Evolutionary conservation across 208 protist species (phyloP).

Genomic region (Leishmania guyanensis): DNA sequence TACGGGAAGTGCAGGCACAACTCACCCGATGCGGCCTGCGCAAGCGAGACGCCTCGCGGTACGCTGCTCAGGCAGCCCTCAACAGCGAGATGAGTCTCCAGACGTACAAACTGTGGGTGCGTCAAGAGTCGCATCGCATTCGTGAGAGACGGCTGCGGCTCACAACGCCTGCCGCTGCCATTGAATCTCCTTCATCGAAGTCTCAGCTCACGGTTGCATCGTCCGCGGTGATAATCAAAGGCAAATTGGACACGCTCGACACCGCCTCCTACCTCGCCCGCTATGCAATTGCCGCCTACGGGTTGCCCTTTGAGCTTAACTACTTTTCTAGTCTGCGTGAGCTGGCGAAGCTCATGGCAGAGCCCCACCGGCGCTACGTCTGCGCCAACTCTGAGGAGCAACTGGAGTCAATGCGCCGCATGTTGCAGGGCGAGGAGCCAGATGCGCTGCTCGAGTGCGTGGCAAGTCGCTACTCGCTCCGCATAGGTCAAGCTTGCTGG

Average conservation of each 20-base stretch:
- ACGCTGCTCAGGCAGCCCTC: conserved; percentile 15
- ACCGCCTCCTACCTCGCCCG: conserved; percentile 54
- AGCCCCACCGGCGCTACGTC: conserved; percentile 69
- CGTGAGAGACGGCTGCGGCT: conserved; percentile 15
- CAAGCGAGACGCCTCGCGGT: conserved; percentile 22
- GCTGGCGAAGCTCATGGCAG: conserved; percentile 46
- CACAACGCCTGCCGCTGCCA: neutral
- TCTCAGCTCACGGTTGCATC: conserved; percentile 9
- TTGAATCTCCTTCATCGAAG: neutral
- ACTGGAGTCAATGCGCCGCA: conserved; percentile 70
- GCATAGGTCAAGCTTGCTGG: conserved; percentile 52
- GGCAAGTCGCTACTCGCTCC: conserved; percentile 55
- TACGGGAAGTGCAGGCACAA: conserved; percentile 46
- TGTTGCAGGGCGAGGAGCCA: conserved; percentile 63
- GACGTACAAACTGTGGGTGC: conserved; percentile 27
- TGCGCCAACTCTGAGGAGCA: conserved; percentile 71
- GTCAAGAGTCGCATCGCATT: conserved; percentile 20
- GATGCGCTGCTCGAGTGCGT: conserved; percentile 69
- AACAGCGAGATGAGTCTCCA: conserved; percentile 28
- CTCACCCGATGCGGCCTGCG: conserved; percentile 38
- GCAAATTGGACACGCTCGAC: conserved; percentile 33
- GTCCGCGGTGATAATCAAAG: conserved; percentile 18
- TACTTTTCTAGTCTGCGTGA: conserved; percentile 62
- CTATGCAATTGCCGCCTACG: conserved; percentile 75
- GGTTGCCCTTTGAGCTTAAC: conserved; percentile 78